Evolutionary conservation across 2,329 filamentous ascomycete genomes (phyloP).

Genomic region (Microcyclospora tardicrescens): DNA sequence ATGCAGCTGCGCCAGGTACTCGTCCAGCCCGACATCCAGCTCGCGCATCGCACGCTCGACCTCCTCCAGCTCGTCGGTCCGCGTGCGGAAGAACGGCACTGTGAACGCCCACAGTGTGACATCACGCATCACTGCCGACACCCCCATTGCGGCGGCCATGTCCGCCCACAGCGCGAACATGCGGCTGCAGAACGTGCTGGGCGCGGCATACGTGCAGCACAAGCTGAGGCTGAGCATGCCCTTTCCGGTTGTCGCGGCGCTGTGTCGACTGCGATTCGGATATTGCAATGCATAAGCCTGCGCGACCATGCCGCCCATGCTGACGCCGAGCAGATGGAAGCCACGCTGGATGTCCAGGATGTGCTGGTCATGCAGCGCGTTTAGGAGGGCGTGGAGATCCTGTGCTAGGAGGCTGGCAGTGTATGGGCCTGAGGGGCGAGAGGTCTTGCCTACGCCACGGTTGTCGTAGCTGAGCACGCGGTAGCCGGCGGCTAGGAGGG

Average conservation of each 20-base stretch:
- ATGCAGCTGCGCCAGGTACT: conserved; percentile 13
- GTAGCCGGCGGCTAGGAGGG: conserved; percentile 9
- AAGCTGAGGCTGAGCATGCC: conserved; percentile 8
- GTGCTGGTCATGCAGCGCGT: conserved; percentile 1
- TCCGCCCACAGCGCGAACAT: conserved; percentile 14
- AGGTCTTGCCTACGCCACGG: conserved; percentile 11
- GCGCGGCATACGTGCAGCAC: conserved; percentile 13
- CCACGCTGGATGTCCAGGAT: conserved; percentile 1
- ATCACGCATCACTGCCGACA: conserved; percentile 14
- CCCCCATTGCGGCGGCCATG: conserved; percentile 10
- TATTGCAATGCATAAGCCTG: conserved; percentile 12
- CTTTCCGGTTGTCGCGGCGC: conserved; percentile 1
- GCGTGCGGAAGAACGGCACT: conserved; percentile 9
- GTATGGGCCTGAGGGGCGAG: conserved; percentile 10
- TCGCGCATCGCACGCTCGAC: conserved; percentile 11
- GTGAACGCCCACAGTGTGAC: conserved; percentile 17
- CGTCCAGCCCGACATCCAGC: conserved; percentile 10
- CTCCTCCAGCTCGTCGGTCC: conserved; percentile 6
- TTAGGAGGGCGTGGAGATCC: conserved; percentile 11
- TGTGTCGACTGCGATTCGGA: conserved; percentile 4
- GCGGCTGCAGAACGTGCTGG: conserved; percentile 10
- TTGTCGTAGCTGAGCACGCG: conserved; percentile 14
- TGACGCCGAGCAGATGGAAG: conserved; percentile 14
- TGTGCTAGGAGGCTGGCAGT: conserved; percentile 9
- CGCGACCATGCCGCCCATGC: conserved; percentile 17